Evolutionary conservation across 148 eudicot genomes (phyloP).

Genomic region (Diospyros lotus): DNA sequence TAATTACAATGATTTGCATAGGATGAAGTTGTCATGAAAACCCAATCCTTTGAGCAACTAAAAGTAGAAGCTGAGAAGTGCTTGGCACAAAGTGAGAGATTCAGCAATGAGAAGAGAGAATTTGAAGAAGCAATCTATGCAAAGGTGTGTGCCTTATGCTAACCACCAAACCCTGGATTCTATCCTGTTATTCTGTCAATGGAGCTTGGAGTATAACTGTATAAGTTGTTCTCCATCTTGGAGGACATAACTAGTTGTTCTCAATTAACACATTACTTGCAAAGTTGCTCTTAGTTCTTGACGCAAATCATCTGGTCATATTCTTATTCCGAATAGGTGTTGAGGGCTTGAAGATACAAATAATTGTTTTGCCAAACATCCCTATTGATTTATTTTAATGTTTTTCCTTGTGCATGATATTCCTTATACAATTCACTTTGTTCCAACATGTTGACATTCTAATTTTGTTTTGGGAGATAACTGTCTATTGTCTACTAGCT

Average conservation of each 20-base stretch:
- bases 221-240: too few species aligned
- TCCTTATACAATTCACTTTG: background rate
- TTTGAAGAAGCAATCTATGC: slow-evolving; percentile 67
- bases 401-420: background rate
- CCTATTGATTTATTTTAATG: background rate
- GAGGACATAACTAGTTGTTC: background rate
- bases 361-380: background rate
- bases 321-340: background rate
- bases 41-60: slow-evolving; percentile 54
- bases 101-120: slow-evolving; percentile 63
- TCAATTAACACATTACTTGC: background rate
- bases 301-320: background rate
- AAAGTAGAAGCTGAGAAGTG: slow-evolving; percentile 83
- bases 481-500: too few species aligned
- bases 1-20: slow-evolving; percentile 22
- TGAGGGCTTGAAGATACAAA: background rate
- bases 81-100: slow-evolving; percentile 65
- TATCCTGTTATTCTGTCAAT: background rate
- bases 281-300: background rate
- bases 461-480: too few species aligned
- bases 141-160: slow-evolving; percentile 39
- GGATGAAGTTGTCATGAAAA: slow-evolving; percentile 86
- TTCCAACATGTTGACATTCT: too few species aligned
- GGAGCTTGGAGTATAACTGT: background rate
- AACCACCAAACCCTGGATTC: background rate